Base-by-base conservation (phyloP, 108 stramenopile species). In the Cyclotella baltica region DNA sequence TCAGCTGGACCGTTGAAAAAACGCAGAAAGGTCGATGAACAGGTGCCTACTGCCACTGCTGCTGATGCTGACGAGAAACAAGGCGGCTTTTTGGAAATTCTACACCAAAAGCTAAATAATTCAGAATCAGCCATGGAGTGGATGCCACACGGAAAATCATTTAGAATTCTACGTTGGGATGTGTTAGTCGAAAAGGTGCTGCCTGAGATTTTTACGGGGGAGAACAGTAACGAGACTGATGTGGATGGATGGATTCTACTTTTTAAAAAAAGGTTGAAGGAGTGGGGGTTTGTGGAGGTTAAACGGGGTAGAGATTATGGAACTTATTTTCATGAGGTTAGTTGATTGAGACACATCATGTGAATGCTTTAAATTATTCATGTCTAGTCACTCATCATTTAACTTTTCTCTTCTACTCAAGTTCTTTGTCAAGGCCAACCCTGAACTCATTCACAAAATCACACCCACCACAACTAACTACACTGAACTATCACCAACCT, bases 1-100 rank as follows among this genome's bases (percentile, higher is more conserved):
- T 57, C 61, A 10, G 75, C 75, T 0, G 75, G 75, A 8, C 75
- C 75, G 19, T 68, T 76, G 75, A 76, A 76, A 51, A 76, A 76
- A 43, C 66, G 75, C 23, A 43, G 40, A 38, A 22, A 43, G 15
- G 9, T 47, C 0, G 9, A 46, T 46, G 13, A 38, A n/a, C n/a
- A n/a, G n/a, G n/a, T n/a, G n/a, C n/a, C n/a, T n/a, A n/a, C n/a
- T n/a, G n/a, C n/a, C n/a, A n/a, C n/a, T n/a, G n/a, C n/a, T n/a
- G n/a, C n/a, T n/a, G 13, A 58, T 57, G 46, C 13, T 2, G 37
- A 33, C 16, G 38, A 62, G 16, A 33, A 72, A n/a, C 43, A 30
- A 0, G 8, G 28, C 6, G 65, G 58, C 9, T n/a, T n/a, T n/a
- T n/a, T n/a, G n/a, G n/a, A n/a, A n/a, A n/a, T n/a, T n/a, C n/a